Evolutionary conservation across 345 rosid genomes (phyloP).

Genomic region (Iberis pinnata): DNA sequence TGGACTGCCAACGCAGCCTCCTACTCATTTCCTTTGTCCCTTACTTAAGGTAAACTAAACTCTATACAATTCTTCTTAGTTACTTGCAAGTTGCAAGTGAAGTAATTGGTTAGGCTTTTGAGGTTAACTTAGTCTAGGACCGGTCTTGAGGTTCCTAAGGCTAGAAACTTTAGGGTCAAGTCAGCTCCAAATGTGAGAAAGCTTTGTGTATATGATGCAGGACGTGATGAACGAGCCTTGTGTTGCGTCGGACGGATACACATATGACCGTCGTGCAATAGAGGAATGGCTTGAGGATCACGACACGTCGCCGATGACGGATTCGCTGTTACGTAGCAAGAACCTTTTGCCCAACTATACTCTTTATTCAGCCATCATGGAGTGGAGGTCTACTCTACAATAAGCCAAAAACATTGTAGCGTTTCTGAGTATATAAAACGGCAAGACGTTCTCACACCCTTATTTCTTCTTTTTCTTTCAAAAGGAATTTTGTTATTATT

Average conservation of each 20-base stretch:
- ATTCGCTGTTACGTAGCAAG: slow-evolving; percentile 41
- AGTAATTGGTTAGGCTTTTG: no score
- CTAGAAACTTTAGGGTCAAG: no score
- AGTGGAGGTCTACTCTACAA: slow-evolving; percentile 52
- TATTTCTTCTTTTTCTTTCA: no score
- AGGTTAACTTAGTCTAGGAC: no score
- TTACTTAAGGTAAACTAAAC: slow-evolving; percentile 60
- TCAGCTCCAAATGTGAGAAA: background rate
- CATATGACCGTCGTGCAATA: slow-evolving; percentile 66
- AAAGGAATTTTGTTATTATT: no score
- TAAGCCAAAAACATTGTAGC: slow-evolving; percentile 6
- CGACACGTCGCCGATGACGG: slow-evolving; percentile 68
- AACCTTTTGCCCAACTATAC: slow-evolving; percentile 66
- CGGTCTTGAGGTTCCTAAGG: no score
- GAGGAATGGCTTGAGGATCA: slow-evolving; percentile 64
- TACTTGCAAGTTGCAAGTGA: background rate
- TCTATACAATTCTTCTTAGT: background rate
- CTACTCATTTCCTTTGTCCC: slow-evolving; percentile 75
- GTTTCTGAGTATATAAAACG: slow-evolving; percentile 16
- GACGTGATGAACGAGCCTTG: slow-evolving; percentile 78
- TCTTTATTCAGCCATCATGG: slow-evolving; percentile 61
- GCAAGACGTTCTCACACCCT: slow-evolving; percentile 4
- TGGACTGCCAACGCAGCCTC: slow-evolving; percentile 29
- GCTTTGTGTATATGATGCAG: slow-evolving; percentile 30
- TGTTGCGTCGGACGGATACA: slow-evolving; percentile 88